Base-by-base conservation (phyloP, 306 rosid species). In the Begonia peltatifolia region DNA sequence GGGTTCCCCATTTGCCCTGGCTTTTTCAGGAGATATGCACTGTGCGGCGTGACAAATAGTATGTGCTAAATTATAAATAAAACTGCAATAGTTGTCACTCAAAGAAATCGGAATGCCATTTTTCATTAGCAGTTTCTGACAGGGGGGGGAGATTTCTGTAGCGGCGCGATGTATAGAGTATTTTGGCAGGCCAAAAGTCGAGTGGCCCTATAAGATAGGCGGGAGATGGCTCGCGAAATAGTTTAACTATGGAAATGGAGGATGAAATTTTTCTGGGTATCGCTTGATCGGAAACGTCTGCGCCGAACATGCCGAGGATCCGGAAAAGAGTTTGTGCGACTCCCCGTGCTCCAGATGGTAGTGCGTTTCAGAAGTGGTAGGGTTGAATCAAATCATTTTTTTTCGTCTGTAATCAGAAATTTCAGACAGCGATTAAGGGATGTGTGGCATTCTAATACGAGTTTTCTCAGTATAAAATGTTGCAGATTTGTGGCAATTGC, bases 291-390 rank as follows among this genome's bases (percentile, higher is more conserved):
- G 13, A 41, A 12, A 18, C 62, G 57, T 35, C 47, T 65, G 75
- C 72, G 81, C 75, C 64, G 62, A 12, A 50, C 50, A 23, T 35
- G 65, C 64, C 72, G 6, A 65, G 78, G 62, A 50, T 48, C 50
- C 69, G 69, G 46, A 79, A 79, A 30, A 76, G 92, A 65, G 68
- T 82, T 5, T 53, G 12, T 0, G 61, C 78, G 16, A 12, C 66
- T 54, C 73, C 46, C 44, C 83, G 86, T 16, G 77, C 83, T 23
- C 57, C 74, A 6, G 75, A 79, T 54, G 92, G 92, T 41, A 83
- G 87, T 50, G 76, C 84, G 50, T 79, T 74, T 58, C 62, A 62
- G 25, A 76, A 67, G 3, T 79, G 93, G 93, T 79, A 68, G 36
- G 2, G 9, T 20, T 47, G 13, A 15, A 42, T 4, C 10, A 13